phyloP scores from a whole-genome alignment of 73 alveolate genomes.

The Durusdinium trenchii region DNA sequence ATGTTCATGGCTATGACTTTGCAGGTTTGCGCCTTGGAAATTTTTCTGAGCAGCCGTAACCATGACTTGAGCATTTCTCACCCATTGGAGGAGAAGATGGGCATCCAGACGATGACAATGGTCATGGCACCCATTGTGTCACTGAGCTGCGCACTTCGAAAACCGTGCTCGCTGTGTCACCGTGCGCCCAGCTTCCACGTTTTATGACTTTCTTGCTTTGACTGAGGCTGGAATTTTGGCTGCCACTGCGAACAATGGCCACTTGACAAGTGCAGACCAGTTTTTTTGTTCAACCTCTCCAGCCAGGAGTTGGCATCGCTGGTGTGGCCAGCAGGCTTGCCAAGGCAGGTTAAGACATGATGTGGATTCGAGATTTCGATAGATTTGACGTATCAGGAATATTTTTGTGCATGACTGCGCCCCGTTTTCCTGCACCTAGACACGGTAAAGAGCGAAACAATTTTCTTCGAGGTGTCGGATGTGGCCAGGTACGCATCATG shows the following conservation, averaged over 20 bases:
- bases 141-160: background rate
- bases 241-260: conserved; percentile 88
- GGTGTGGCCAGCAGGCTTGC: conserved; percentile 67
- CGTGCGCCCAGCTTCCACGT: background rate
- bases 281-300: background rate
- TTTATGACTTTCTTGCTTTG: background rate
- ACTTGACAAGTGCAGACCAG: background rate
- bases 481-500: conserved; percentile 68
- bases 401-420: background rate
- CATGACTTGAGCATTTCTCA: background rate
- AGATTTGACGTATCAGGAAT: background rate
- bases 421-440: background rate
- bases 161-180: background rate
- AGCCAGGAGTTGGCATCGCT: conserved; percentile 43
- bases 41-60: background rate
- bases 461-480: background rate
- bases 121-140: conserved; percentile 84
- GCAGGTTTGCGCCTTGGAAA: conserved; percentile 28
- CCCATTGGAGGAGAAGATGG: conserved; percentile 48
- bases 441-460: background rate
- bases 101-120: conserved; percentile 58
- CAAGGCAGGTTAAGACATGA: background rate
- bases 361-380: background rate
- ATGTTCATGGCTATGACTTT: conserved; percentile 81
- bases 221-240: conserved; percentile 64